These are phyloP conservation scores for Stemphylium beticola DNA, from an alignment of 2,329 filamentous ascomycete genomes.

Conservation along the genomic window DNA sequence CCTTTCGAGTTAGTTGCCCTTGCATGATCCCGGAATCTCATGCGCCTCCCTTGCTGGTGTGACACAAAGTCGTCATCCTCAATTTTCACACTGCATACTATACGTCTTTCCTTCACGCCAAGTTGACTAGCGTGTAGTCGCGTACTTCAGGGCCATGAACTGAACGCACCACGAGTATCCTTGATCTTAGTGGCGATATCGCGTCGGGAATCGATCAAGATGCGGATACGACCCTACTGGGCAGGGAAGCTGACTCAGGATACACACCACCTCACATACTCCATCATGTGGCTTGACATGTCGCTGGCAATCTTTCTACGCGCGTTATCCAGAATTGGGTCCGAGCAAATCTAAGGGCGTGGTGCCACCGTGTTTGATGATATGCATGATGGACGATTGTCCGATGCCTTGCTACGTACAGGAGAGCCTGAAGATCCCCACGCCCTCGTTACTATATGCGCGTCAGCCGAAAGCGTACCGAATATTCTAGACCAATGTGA, in stretches of 20 bases:
- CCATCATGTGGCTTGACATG: conserved; percentile 1
- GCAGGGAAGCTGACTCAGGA: conserved; percentile 9
- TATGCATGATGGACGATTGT: neutral
- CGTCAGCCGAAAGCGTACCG: conserved; percentile 5
- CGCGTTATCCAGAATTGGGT: neutral
- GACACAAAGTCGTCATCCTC: conserved; percentile 9
- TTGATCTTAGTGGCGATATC: neutral
- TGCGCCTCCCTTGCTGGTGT: conserved; percentile 7
- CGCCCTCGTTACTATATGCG: conserved; percentile 1
- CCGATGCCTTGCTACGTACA: neutral
- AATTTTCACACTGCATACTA: conserved; percentile 3
- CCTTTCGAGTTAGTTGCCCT: conserved; percentile 6
- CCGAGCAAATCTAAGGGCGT: neutral
- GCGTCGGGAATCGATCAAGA: conserved; percentile 6
- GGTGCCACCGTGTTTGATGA: neutral
- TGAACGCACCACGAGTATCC: neutral
- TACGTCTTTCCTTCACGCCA: neutral
- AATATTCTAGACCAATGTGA: neutral
- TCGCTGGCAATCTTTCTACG: neutral
- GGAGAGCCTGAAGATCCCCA: neutral
- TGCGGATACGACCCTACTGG: conserved; percentile 1
- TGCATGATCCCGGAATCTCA: conserved; percentile 5
- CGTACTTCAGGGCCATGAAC: neutral
- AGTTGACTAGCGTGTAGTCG: conserved; percentile 14
- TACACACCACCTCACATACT: conserved; percentile 5